Percentiles rank a stretch among this genome's conserved stretches.
phyloP scores from a whole-genome alignment of 192 early-diverging fungal species.

The Coemansia sp. region DNA sequence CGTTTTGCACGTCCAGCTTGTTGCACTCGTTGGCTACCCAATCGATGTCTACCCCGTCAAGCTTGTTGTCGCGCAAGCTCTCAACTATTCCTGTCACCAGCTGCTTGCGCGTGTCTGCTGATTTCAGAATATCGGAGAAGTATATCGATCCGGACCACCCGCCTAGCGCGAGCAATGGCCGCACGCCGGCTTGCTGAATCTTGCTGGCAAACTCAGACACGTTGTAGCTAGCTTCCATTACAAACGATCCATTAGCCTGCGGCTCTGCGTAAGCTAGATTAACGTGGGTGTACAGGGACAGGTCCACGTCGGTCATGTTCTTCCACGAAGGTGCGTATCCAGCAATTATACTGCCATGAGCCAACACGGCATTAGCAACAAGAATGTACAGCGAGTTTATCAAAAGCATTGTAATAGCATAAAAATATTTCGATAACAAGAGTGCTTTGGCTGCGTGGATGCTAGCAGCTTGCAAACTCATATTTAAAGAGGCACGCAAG shows the following conservation, averaged over 20 bases:
- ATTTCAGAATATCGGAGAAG: slow-evolving; percentile 56
- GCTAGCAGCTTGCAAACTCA: background rate
- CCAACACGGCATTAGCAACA: background rate
- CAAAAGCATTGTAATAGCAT: background rate
- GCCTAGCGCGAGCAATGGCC: slow-evolving; percentile 66
- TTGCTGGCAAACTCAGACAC: slow-evolving; percentile 13
- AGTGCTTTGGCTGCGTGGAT: background rate
- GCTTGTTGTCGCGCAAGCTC: slow-evolving; percentile 32
- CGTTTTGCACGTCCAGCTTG: slow-evolving; percentile 52
- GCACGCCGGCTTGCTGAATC: slow-evolving; percentile 26
- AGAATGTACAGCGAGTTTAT: background rate
- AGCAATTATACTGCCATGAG: slow-evolving; percentile 20
- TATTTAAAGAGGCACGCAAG: background rate
- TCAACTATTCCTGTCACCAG: slow-evolving; percentile 45
- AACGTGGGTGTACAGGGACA: slow-evolving; percentile 57
- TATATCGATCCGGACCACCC: slow-evolving; percentile 70
- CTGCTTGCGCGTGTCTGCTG: slow-evolving; percentile 20
- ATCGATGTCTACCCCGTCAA: slow-evolving; percentile 68
- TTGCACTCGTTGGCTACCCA: slow-evolving; percentile 66
- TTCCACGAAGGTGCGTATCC: slow-evolving; percentile 48
- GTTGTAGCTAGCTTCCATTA: slow-evolving; percentile 21
- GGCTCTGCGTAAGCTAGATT: slow-evolving; percentile 60
- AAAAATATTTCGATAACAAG: background rate
- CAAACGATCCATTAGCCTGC: slow-evolving; percentile 26
- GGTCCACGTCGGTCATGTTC: slow-evolving; percentile 17